Percentiles rank a stretch among this genome's conserved stretches.
Evolutionary conservation across 257 asterid genomes (phyloP).

Genomic region (Nicotiana benthamiana): DNA sequence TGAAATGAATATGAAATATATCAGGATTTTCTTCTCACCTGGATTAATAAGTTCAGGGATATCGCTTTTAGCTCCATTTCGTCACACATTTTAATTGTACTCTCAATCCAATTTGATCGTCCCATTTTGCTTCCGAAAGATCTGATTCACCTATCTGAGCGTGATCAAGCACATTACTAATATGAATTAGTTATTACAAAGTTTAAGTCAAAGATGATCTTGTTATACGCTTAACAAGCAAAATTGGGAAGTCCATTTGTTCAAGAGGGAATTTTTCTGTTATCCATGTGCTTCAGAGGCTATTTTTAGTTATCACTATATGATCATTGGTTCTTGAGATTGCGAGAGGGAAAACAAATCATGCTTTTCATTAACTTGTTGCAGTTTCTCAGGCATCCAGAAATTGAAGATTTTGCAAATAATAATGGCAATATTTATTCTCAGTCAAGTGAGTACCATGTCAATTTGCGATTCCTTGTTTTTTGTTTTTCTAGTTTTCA

Average conservation of each 20-base stretch:
- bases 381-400: slow-evolving; percentile 3
- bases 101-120: not conserved
- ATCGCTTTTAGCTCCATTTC: not conserved
- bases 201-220: not conserved
- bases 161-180: not conserved
- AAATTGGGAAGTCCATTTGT: not conserved
- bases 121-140: not conserved
- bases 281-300: not conserved
- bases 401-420: not conserved
- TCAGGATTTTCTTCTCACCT: too few species aligned
- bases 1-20: too few species aligned
- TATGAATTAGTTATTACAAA: not conserved
- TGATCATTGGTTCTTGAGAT: not conserved
- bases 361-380: not conserved
- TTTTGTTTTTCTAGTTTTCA: not conserved
- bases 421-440: not conserved
- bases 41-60: not conserved
- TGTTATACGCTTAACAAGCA: not conserved
- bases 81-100: not conserved
- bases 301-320: not conserved
- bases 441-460: not conserved
- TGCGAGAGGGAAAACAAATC: not conserved
- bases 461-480: not conserved
- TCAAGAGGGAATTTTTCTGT: not conserved
- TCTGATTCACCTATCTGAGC: not conserved